Evolutionary conservation across 495 filamentous ascomycete genomes (phyloP).

Genomic region (Neurospora sp.): DNA sequence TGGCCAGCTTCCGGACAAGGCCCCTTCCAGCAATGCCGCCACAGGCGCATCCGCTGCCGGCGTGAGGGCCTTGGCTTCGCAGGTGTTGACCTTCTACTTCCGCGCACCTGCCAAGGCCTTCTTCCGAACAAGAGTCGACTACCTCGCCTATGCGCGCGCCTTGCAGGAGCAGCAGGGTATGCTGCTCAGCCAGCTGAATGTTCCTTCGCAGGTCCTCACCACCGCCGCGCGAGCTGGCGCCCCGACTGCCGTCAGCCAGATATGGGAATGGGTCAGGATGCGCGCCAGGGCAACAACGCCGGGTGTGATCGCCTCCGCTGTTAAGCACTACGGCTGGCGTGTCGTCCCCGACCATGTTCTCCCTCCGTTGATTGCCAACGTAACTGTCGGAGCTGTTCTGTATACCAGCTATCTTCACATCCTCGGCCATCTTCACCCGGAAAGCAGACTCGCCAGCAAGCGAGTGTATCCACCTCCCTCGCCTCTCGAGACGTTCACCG

Average conservation of each 20-base stretch:
- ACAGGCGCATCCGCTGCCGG: conserved; percentile 66
- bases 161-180: conserved; percentile 24
- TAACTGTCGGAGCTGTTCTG: conserved; percentile 72
- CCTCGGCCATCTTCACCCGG: conserved; percentile 61
- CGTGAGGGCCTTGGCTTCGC: conserved; percentile 67
- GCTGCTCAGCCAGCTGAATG: not conserved
- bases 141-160: conserved; percentile 41
- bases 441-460: conserved; percentile 55
- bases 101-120: conserved; percentile 82
- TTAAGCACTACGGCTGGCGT: conserved; percentile 70
- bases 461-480: conserved; percentile 68
- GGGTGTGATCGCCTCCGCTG: conserved; percentile 66
- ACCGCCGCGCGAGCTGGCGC: conserved; percentile 5
- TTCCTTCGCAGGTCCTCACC: not conserved
- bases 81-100: conserved; percentile 80
- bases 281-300: conserved; percentile 68
- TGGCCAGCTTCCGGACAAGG: conserved; percentile 25
- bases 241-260: not conserved
- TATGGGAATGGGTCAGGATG: conserved; percentile 34
- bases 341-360: conserved; percentile 84
- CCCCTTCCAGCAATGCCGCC: conserved; percentile 58
- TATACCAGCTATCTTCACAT: conserved; percentile 84
- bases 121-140: conserved; percentile 81
- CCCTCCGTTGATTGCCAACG: conserved; percentile 77
- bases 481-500: conserved; percentile 54